Evolutionary conservation across 345 rosid species (phyloP).

Genomic region (Corymbia maculata): DNA sequence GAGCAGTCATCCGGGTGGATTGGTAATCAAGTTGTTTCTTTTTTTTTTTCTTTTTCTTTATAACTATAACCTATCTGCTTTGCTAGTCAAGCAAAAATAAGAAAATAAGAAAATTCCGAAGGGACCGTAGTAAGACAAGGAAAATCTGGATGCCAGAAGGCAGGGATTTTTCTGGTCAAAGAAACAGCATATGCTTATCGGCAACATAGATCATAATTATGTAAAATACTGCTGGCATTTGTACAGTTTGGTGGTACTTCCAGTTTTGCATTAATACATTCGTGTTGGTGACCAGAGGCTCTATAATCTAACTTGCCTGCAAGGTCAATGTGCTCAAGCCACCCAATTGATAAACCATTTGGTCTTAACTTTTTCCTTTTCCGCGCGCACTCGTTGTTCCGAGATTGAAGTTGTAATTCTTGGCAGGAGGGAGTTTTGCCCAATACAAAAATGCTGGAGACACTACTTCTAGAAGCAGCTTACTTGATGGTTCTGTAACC

Average conservation of each 20-base stretch:
- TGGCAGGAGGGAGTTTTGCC: conserved; percentile 20
- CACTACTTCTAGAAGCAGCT: conserved; percentile 4
- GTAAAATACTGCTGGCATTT: neutral
- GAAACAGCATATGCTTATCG: neutral
- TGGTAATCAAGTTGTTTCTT: neutral
- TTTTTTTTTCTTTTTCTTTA: neutral
- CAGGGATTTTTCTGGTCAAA: neutral
- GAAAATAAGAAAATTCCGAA: neutral
- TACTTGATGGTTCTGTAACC: conserved; percentile 6
- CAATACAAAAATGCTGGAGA: conserved; percentile 4
- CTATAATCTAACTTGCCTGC: neutral
- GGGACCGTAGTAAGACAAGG: neutral
- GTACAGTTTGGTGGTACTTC: neutral
- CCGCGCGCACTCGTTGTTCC: neutral
- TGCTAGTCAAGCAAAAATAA: neutral
- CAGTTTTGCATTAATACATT: neutral
- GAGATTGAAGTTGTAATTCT: neutral
- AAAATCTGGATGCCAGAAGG: neutral
- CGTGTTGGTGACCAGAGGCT: neutral
- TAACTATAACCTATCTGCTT: neutral
- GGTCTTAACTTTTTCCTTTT: neutral
- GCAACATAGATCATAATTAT: neutral
- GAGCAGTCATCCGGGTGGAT: neutral
- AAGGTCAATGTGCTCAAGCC: neutral
- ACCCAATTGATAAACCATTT: neutral